Evolutionary conservation across 1,284 basidiomycete genomes (phyloP).

Genomic region (Pseudozyma sp.): DNA sequence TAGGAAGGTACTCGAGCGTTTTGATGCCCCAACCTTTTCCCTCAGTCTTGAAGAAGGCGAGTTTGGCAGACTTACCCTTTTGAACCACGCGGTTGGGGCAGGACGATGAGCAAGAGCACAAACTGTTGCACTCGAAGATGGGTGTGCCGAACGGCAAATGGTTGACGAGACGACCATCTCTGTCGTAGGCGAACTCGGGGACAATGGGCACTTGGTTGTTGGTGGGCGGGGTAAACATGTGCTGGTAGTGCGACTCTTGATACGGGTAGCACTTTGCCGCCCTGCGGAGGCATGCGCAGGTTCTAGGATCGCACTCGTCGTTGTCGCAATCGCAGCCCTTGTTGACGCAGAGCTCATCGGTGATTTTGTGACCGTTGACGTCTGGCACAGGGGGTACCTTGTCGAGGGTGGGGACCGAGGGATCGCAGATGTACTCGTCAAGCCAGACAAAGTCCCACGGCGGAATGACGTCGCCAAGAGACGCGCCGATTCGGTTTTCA

Average conservation of each 20-base stretch:
- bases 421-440: conserved; percentile 43
- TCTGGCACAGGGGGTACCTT: conserved; percentile 5
- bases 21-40: conserved; percentile 76
- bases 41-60: conserved; percentile 75
- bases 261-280: conserved; percentile 29
- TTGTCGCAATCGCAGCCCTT: conserved; percentile 47
- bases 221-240: conserved; percentile 11
- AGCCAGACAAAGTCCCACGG: conserved; percentile 55
- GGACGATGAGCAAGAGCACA: conserved; percentile 80
- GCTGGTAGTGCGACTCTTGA: conserved; percentile 11
- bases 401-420: conserved; percentile 15
- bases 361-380: conserved; percentile 33
- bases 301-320: conserved; percentile 49
- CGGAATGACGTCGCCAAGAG: conserved; percentile 46
- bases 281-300: conserved; percentile 46
- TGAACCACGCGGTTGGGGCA: conserved; percentile 88
- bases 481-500: conserved; percentile 5
- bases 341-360: conserved; percentile 29
- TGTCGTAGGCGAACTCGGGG: conserved; percentile 43
- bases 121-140: conserved; percentile 86
- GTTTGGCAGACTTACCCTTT: conserved; percentile 74
- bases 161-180: conserved; percentile 19
- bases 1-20: conserved; percentile 59
- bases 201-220: not conserved
- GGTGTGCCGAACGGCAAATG: conserved; percentile 70